Conservation (phyloP, 177 flowering plant species). For the Tripterygium wilfordii region DNA sequence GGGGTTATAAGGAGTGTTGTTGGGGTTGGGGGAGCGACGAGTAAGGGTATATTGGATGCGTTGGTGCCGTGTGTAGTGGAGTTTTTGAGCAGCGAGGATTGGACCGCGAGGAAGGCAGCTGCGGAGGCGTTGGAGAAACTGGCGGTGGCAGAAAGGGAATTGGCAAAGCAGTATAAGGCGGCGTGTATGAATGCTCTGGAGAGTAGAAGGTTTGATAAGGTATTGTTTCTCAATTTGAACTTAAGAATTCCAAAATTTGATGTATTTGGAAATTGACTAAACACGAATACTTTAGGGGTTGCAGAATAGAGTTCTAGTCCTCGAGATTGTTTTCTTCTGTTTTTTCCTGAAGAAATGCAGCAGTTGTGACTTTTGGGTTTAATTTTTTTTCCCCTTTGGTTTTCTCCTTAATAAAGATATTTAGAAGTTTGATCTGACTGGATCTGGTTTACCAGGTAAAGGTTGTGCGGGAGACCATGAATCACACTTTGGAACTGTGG, state of each 20-base stretch:
- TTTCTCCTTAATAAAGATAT: background rate
- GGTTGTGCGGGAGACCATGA: constrained; percentile 59
- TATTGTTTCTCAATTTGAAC: constrained; percentile 5
- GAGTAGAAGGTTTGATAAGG: constrained; percentile 63
- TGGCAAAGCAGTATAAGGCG: constrained; percentile 27
- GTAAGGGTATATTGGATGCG: constrained; percentile 26
- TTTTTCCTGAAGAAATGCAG: too few species aligned
- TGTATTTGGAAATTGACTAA: too few species aligned
- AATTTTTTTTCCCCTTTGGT: background rate
- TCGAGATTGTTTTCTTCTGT: too few species aligned
- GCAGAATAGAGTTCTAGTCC: too few species aligned
- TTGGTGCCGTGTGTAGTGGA: constrained; percentile 34
- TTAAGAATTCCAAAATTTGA: too few species aligned
- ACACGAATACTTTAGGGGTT: too few species aligned
- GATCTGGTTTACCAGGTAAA: constrained; percentile 38
- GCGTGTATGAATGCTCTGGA: constrained; percentile 41
- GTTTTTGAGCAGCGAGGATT: constrained; percentile 53
- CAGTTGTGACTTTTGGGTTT: too few species aligned
- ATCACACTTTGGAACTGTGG: constrained; percentile 48
- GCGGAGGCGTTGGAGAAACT: constrained; percentile 50
- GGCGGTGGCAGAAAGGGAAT: constrained; percentile 30
- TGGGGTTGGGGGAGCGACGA: constrained; percentile 35
- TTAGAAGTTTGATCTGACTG: background rate
- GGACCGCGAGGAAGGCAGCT: constrained; percentile 63
- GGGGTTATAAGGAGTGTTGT: constrained; percentile 41